Conservation (phyloP, 441 rosid species). For the Populus hybrid region DNA sequence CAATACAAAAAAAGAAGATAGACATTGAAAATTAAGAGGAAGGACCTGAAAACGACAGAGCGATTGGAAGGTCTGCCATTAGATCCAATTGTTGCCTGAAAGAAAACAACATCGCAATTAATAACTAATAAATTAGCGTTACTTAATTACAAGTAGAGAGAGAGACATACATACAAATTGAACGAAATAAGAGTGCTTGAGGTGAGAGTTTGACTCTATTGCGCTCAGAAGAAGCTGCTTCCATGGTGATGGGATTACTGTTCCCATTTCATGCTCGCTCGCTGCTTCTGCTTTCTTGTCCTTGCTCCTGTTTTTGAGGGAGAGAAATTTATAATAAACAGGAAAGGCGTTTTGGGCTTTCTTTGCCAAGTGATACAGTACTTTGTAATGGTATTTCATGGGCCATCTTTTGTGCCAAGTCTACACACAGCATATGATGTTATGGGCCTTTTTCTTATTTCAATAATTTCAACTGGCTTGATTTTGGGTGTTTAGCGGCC, state of each 20-base stretch:
- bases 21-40: not conserved
- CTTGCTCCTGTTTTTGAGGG: no score
- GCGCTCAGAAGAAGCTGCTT: conserved; percentile 73
- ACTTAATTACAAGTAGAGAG: not conserved
- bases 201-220: conserved; percentile 56
- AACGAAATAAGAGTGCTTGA: conserved; percentile 59
- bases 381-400: not conserved
- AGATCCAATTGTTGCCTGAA: conserved; percentile 73
- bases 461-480: no score
- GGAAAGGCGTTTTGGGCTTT: not conserved
- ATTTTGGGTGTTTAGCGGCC: not conserved
- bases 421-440: not conserved
- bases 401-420: not conserved
- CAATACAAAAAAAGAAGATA: no score
- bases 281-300: not conserved
- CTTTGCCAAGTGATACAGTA: not conserved
- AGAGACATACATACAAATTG: conserved; percentile 41
- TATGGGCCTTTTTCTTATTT: no score
- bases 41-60: conserved; percentile 72
- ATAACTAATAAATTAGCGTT: not conserved
- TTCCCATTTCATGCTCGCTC: conserved; percentile 22
- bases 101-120: not conserved
- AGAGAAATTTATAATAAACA: no score
- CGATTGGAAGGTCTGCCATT: conserved; percentile 85
- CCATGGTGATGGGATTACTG: conserved; percentile 47